phyloP scores from a whole-genome alignment of 1,139 yeast species.

The Pneumocystis murina region DNA sequence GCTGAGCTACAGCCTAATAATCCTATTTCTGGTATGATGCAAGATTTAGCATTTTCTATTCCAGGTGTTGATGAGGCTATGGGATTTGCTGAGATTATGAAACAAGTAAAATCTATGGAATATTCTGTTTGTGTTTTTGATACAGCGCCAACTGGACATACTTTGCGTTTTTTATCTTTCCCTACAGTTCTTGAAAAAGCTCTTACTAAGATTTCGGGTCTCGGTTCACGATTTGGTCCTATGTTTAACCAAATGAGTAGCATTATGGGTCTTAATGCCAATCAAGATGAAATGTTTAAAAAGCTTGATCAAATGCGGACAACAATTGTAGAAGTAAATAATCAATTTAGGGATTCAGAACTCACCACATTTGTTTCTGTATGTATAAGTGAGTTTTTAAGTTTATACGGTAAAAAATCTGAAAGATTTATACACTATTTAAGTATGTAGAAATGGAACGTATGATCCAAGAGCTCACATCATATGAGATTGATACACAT shows the following conservation, averaged over 20 bases:
- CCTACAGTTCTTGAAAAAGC: constrained; percentile 84
- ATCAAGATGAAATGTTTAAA: constrained; percentile 59
- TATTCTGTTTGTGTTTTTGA: constrained; percentile 88
- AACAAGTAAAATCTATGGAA: constrained; percentile 76
- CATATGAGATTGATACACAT: constrained; percentile 90
- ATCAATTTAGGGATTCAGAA: constrained; percentile 90
- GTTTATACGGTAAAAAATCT: constrained; percentile 78
- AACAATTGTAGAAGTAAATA: constrained; percentile 74
- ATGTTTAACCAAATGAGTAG: constrained; percentile 43
- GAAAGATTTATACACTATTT: neutral
- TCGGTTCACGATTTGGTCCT: constrained; percentile 81
- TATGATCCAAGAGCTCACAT: constrained; percentile 71
- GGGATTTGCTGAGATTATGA: constrained; percentile 93
- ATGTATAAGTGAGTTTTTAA: constrained; percentile 88
- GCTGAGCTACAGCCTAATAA: constrained; percentile 35
- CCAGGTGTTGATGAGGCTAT: constrained; percentile 98
- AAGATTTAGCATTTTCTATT: constrained; percentile 82
- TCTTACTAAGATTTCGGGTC: constrained; percentile 69
- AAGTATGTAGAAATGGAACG: neutral
- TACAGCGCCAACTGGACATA: constrained; percentile 98
- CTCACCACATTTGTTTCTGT: constrained; percentile 93
- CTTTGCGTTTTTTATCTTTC: constrained; percentile 80
- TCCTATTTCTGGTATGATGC: constrained; percentile 60
- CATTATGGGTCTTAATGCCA: constrained; percentile 45
- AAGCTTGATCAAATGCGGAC: constrained; percentile 73